Evolutionary conservation across 441 rosid species (phyloP), one percentile per base, ranked within the genome.

Genomic region (Populus hybrid): DNA sequence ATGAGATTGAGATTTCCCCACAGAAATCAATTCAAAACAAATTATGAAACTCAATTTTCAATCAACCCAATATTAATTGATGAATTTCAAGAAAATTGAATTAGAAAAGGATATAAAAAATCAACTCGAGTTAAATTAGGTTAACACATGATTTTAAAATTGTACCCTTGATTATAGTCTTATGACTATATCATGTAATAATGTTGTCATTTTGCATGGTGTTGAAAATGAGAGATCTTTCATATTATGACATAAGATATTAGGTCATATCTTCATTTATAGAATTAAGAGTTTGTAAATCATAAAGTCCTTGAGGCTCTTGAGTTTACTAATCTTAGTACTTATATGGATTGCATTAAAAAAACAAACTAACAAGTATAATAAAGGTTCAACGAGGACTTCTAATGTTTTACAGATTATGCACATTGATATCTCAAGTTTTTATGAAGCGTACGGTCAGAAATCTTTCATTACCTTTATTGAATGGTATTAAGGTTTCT

Each of bases 181-280:
- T 36, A 11, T 35, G 7, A 34, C 28, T 42, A 9, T 40, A n/a
- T 0, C 12, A 23, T 53, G 24, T 69, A 24, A 50, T 53, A 53
- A 38, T 38, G 42, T 38, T 38, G 42, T 8, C 0, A 7, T 38
- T 8, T 8, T 8, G 42, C 42, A 1, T 38, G 42, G 10, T 38
- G 42, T 8, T 38, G 10, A 38, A 38, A 12, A 73, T 28, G 71
- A 79, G 73, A 66, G 75, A 57, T 78, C 24, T 5, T 50, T 36
- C 8, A 12, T 35, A 10, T 57, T 81, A 34, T 78, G 73, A 65
- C 40, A 82, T 35, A 82, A 78, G 66, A 16, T 30, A 6, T 78
- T 75, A 78, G 73, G 78, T 26, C 69, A 81, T 57, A 82, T 75
- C 26, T 78, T 73, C 21, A 46, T 63, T 59, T 24, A 53, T 2